Conservation (phyloP, 192 early-diverging fungal genomes). For the Powellomyces hirtus region DNA sequence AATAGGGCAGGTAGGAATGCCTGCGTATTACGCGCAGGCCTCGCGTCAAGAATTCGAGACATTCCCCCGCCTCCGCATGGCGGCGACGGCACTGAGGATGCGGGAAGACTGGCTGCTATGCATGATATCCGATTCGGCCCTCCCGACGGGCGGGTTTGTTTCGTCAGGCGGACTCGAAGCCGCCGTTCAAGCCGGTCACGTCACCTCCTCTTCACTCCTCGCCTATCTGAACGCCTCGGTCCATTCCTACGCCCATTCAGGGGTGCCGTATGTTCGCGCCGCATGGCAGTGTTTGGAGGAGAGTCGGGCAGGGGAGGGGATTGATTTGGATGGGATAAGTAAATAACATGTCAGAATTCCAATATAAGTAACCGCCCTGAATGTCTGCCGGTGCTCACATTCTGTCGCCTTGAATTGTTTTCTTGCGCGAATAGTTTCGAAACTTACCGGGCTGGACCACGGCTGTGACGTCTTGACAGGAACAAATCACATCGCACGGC, state of each 20-base stretch:
- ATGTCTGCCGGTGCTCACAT: no score
- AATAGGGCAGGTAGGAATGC: no score
- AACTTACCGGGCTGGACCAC: slow-evolving; percentile 11
- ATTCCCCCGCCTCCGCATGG: no score
- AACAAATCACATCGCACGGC: slow-evolving; percentile 57
- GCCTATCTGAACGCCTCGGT: slow-evolving; percentile 60
- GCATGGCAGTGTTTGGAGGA: slow-evolving; percentile 37
- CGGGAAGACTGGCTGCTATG: slow-evolving; percentile 68
- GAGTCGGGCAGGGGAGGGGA: neutral
- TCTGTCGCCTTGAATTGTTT: no score
- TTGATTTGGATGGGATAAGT: no score
- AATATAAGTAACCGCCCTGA: no score
- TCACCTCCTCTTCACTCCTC: slow-evolving; percentile 36
- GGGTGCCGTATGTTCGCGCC: slow-evolving; percentile 67
- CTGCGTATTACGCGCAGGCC: no score
- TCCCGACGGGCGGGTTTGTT: slow-evolving; percentile 95
- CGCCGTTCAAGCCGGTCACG: slow-evolving; percentile 65
- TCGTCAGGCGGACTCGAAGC: slow-evolving; percentile 90
- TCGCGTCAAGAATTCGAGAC: no score
- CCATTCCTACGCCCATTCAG: slow-evolving; percentile 67
- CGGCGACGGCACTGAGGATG: no score
- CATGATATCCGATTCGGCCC: slow-evolving; percentile 85
- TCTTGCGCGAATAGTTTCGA: no score
- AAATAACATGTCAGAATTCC: no score
- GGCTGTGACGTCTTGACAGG: slow-evolving; percentile 30